Percentiles rank a stretch among this genome's conserved stretches.
phyloP scores from a whole-genome alignment of 2,329 filamentous ascomycete genomes.

The Aspergillus pseudonomiae region DNA sequence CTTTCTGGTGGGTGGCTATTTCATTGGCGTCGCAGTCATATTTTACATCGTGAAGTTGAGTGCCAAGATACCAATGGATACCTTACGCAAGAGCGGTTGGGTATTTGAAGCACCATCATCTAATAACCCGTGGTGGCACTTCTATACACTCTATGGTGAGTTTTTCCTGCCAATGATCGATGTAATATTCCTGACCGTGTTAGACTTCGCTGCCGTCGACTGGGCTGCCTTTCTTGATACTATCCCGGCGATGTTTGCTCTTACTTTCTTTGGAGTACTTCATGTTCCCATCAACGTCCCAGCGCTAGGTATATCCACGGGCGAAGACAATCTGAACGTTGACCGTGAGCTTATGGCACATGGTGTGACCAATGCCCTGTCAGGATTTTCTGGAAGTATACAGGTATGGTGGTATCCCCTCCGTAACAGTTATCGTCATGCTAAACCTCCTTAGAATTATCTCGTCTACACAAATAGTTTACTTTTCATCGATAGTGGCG shows the following conservation, averaged over 20 bases:
- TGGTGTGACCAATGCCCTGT: slow-evolving; percentile 88
- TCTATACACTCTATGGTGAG: slow-evolving; percentile 92
- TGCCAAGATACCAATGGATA: slow-evolving; percentile 67
- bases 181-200: slow-evolving; percentile 7
- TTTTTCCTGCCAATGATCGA: slow-evolving; percentile 15
- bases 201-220: slow-evolving; percentile 78
- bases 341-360: slow-evolving; percentile 91
- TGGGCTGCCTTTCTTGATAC: slow-evolving; percentile 83
- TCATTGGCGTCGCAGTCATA: slow-evolving; percentile 74
- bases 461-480: slow-evolving; percentile 96
- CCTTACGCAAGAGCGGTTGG: slow-evolving; percentile 77
- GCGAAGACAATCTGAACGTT: slow-evolving; percentile 89
- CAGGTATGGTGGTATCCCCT: slow-evolving; percentile 47
- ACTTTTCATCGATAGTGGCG: slow-evolving; percentile 93
- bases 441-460: slow-evolving; percentile 71
- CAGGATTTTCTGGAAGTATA: slow-evolving; percentile 84
- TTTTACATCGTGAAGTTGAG: slow-evolving; percentile 50
- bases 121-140: slow-evolving; percentile 93
- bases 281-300: slow-evolving; percentile 99
- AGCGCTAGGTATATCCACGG: slow-evolving; percentile 83
- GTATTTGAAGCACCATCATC: slow-evolving; percentile 85
- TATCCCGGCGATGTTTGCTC: slow-evolving; percentile 90
- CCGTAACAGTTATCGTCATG: not conserved
- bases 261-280: slow-evolving; percentile 96
- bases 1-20: slow-evolving; percentile 84